Conservation (phyloP, 441 rosid species). For the Breynia disticha region DNA sequence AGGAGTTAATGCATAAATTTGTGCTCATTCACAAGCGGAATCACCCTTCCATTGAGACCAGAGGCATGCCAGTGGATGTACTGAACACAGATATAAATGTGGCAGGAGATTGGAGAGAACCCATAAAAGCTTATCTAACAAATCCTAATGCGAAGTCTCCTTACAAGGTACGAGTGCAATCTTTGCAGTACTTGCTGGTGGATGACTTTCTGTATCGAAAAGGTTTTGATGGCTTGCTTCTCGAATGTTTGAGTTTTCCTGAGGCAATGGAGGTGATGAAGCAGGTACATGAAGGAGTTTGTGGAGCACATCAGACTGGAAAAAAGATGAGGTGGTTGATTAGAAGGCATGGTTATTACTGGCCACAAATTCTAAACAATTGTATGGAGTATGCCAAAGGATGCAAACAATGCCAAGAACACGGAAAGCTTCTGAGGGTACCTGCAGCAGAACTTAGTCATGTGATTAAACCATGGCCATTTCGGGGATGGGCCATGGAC, state of each 20-base stretch:
- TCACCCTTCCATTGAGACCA: too few species aligned
- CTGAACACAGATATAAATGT: not conserved
- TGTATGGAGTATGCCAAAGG: slow-evolving; percentile 2
- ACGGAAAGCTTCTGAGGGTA: not conserved
- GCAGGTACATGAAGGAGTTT: not conserved
- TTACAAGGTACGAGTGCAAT: not conserved
- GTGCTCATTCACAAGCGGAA: too few species aligned
- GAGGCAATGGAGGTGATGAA: not conserved
- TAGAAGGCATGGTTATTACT: not conserved
- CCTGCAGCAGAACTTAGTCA: not conserved
- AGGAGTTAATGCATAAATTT: too few species aligned
- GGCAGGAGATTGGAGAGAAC: not conserved
- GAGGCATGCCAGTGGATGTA: too few species aligned
- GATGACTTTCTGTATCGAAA: not conserved
- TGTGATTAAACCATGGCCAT: not conserved
- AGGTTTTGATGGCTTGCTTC: not conserved
- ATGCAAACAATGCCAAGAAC: not conserved
- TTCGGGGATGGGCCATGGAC: slow-evolving; percentile 1
- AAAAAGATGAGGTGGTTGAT: slow-evolving; percentile 4
- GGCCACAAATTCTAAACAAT: not conserved
- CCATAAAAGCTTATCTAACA: not conserved
- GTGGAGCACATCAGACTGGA: not conserved
- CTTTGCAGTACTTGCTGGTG: not conserved
- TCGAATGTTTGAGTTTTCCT: not conserved
- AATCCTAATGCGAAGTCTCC: not conserved